Conservation (phyloP, 83 land plant genomes). For the Picea abies region DNA sequence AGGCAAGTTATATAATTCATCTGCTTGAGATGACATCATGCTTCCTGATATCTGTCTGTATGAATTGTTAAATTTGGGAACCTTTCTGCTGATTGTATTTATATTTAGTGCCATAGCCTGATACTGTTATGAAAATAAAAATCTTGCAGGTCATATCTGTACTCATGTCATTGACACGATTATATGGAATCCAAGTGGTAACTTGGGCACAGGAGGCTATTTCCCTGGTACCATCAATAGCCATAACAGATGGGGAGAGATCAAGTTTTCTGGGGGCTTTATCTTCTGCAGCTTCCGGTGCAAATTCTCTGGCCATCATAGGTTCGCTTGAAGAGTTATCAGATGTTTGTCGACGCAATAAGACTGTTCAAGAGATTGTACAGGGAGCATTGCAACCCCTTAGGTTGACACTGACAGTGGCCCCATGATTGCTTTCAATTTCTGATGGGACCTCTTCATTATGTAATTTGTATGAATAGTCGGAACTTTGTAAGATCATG, state of each 20-base stretch:
- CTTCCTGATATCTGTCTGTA: neutral
- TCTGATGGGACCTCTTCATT: too few relatives aligned
- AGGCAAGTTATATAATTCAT: constrained; percentile 40
- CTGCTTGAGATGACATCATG: neutral
- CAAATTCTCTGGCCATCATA: constrained; percentile 38
- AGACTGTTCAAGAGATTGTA: constrained; percentile 90
- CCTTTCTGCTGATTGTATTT: neutral
- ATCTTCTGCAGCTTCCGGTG: constrained; percentile 72
- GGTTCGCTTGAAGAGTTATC: constrained; percentile 87
- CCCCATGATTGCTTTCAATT: constrained; percentile 19
- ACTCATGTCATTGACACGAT: constrained; percentile 62
- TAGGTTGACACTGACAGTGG: constrained; percentile 42
- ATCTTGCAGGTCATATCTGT: constrained; percentile 71
- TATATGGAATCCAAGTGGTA: constrained; percentile 66
- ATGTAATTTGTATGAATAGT: too few relatives aligned
- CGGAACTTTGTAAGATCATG: too few relatives aligned
- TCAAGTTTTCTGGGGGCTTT: constrained; percentile 73
- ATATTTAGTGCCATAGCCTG: neutral
- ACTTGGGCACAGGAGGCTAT: constrained; percentile 82
- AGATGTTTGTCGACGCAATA: constrained; percentile 94
- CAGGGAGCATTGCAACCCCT: constrained; percentile 89
- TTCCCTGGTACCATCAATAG: constrained; percentile 70
- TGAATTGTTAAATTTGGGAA: neutral
- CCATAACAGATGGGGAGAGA: constrained; percentile 78
- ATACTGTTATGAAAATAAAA: constrained; percentile 7